phyloP scores from a whole-genome alignment of 495 filamentous ascomycete genomes.

The Apodospora peruviana region DNA sequence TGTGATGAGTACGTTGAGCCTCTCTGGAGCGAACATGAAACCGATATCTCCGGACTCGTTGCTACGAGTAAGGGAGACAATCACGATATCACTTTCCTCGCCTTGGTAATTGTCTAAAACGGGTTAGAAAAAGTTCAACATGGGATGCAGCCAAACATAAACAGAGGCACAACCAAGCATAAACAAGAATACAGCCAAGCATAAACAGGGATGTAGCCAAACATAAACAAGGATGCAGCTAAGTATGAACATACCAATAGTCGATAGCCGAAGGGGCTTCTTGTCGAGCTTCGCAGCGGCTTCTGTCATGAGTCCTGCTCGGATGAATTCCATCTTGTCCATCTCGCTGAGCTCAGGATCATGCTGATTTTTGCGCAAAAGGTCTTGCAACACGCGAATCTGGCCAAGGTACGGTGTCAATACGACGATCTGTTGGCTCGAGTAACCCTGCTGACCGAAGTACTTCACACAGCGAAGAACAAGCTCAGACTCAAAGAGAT shows the following conservation, averaged over 20 bases:
- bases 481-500: slow-evolving; percentile 64
- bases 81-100: slow-evolving; percentile 72
- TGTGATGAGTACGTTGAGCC: slow-evolving; percentile 69
- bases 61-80: slow-evolving; percentile 62
- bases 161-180: too few relatives aligned
- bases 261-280: slow-evolving; percentile 53
- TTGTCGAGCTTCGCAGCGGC: slow-evolving; percentile 48
- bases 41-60: slow-evolving; percentile 62
- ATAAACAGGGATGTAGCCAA: too few relatives aligned
- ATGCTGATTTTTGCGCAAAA: slow-evolving; percentile 44
- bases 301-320: slow-evolving; percentile 55
- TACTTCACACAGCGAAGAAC: slow-evolving; percentile 63
- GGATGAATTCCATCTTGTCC: slow-evolving; percentile 61
- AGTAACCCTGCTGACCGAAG: slow-evolving; percentile 72
- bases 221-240: too few relatives aligned
- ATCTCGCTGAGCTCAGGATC: slow-evolving; percentile 62
- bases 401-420: slow-evolving; percentile 74
- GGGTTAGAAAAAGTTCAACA: not conserved
- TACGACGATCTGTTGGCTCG: slow-evolving; percentile 58
- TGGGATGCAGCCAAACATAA: too few relatives aligned
- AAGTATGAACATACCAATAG: slow-evolving; percentile 47
- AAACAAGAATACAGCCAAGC: too few relatives aligned
- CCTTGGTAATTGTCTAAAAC: slow-evolving; percentile 71
- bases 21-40: slow-evolving; percentile 64
- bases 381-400: slow-evolving; percentile 50